Percentiles rank a stretch among this genome's conserved stretches.
phyloP scores from a whole-genome alignment of 495 filamentous ascomycete species.

The Aspergillus haitiensis region DNA sequence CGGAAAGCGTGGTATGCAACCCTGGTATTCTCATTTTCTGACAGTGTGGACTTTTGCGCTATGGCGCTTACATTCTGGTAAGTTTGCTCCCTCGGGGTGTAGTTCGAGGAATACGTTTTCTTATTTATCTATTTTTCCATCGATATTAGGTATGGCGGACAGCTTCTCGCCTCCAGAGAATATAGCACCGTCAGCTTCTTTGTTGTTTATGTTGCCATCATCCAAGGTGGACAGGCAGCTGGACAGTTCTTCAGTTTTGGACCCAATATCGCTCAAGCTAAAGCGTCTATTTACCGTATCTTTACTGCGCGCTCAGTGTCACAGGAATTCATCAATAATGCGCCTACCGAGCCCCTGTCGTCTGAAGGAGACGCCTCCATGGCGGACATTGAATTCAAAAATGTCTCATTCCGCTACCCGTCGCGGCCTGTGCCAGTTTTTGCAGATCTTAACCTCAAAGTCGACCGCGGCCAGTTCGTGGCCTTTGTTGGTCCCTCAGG shows the following conservation, averaged over 20 bases:
- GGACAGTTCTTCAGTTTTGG: constrained; percentile 54
- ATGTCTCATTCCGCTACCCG: constrained; percentile 61
- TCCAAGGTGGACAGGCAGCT: constrained; percentile 56
- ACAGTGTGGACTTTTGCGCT: constrained; percentile 50
- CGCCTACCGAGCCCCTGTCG: neutral
- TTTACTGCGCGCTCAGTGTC: constrained; percentile 23
- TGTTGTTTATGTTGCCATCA: constrained; percentile 58
- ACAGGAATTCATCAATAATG: neutral
- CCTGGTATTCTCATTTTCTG: constrained; percentile 37
- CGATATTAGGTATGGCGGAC: constrained; percentile 47
- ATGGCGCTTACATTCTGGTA: constrained; percentile 63
- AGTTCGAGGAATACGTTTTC: no score
- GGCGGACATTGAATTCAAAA: constrained; percentile 38
- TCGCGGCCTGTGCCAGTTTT: constrained; percentile 55
- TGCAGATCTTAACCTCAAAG: constrained; percentile 37
- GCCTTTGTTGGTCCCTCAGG: constrained; percentile 72
- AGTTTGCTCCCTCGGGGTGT: neutral
- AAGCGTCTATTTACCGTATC: constrained; percentile 56
- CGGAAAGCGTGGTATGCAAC: constrained; percentile 50
- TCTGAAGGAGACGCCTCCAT: neutral
- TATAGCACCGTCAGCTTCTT: constrained; percentile 56
- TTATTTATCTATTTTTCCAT: neutral
- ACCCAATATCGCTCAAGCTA: constrained; percentile 56
- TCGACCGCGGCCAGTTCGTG: constrained; percentile 63
- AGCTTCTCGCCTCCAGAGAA: constrained; percentile 52